Conservation (phyloP, 176 grass and related monocot species). For the Oryza meyeriana region DNA sequence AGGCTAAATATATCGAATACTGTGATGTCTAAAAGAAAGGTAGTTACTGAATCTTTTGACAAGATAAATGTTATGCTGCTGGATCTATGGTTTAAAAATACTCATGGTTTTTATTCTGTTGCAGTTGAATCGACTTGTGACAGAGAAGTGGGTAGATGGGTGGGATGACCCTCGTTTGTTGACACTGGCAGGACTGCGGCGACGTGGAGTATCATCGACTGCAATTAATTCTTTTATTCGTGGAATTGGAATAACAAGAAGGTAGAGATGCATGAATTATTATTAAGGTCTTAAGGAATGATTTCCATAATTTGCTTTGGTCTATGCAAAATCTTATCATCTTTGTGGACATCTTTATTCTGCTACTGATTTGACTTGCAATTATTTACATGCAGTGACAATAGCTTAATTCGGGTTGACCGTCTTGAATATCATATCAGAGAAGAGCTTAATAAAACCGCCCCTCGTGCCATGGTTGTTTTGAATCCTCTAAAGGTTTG, state of each 20-base stretch:
- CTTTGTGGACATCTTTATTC: neutral
- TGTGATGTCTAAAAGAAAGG: conserved; percentile 99
- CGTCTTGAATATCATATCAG: conserved; percentile 94
- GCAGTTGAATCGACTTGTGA: conserved; percentile 90
- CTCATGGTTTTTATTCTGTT: conserved; percentile 4
- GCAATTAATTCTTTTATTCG: conserved; percentile 92
- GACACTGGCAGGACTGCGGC: conserved; percentile 81
- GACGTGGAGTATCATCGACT: conserved; percentile 83
- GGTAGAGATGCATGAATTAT: conserved; percentile 38
- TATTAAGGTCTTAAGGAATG: neutral
- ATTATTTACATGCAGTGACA: conserved; percentile 72
- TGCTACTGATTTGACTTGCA: conserved; percentile 16
- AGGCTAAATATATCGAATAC: conserved; percentile 93
- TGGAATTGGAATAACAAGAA: conserved; percentile 99
- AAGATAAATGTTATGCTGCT: neutral
- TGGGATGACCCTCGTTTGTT: conserved; percentile 98
- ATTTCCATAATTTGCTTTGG: conserved; percentile 2
- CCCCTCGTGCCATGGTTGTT: conserved; percentile 78
- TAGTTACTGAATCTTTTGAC: conserved; percentile 19
- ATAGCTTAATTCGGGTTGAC: conserved; percentile 86
- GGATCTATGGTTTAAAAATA: neutral
- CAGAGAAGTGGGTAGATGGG: conserved; percentile 94
- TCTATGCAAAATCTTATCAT: neutral
- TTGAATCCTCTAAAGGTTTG: conserved; percentile 91
- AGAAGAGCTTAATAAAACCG: conserved; percentile 94